These are phyloP conservation scores for Diaporthe australafricana DNA, from an alignment of 2,329 filamentous ascomycete genomes.

Conservation along the genomic window DNA sequence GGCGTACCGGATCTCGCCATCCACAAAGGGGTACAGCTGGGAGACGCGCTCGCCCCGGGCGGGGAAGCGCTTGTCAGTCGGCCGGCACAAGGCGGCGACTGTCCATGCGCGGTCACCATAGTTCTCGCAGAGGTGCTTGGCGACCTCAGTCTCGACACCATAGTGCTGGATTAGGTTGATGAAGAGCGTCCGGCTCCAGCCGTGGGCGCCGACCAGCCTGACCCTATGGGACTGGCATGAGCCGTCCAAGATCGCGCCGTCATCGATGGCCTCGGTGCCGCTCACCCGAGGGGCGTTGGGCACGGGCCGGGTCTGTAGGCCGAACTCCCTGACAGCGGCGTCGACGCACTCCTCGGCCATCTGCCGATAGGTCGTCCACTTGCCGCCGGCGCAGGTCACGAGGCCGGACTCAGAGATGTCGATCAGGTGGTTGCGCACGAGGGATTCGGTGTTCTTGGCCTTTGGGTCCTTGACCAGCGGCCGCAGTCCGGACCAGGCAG, in stretches of 20 bases:
- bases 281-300: constrained; percentile 71
- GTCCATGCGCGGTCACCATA: constrained; percentile 96
- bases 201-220: constrained; percentile 81
- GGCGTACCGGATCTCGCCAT: constrained; percentile 91
- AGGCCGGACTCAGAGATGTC: constrained; percentile 80
- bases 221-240: constrained; percentile 80
- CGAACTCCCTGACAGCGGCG: constrained; percentile 77
- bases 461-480: constrained; percentile 85
- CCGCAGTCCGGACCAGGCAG: constrained; percentile 83
- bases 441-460: constrained; percentile 83
- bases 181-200: constrained; percentile 88
- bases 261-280: constrained; percentile 75
- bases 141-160: constrained; percentile 90
- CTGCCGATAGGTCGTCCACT: constrained; percentile 90
- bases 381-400: constrained; percentile 84
- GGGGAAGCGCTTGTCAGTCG: constrained; percentile 84
- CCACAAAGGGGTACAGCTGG: constrained; percentile 86
- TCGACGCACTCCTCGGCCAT: constrained; percentile 91
- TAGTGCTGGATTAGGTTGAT: constrained; percentile 96
- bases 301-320: constrained; percentile 65
- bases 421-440: constrained; percentile 85
- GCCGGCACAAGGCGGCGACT: constrained; percentile 82
- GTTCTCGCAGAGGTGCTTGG: constrained; percentile 85
- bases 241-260: constrained; percentile 78
- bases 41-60: constrained; percentile 85